phyloP scores from a whole-genome alignment of 139 green algal species.

The Chlamydomonas sp. region DNA sequence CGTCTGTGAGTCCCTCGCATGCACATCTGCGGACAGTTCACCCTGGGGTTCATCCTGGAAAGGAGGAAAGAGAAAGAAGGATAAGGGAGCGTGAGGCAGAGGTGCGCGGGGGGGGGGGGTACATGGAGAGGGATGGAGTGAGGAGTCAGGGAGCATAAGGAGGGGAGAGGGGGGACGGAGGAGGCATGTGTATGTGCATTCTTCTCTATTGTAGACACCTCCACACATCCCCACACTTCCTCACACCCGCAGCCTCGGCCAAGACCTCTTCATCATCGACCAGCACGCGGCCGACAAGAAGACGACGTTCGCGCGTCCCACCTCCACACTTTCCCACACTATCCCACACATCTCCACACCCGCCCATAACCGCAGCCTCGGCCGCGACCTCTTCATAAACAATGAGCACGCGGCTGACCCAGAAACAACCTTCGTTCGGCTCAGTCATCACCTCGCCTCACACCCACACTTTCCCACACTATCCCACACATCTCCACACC shows the following conservation, averaged over 20 bases:
- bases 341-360: too few species aligned
- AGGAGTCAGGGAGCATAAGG: too few species aligned
- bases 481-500: too few species aligned
- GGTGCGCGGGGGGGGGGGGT: too few species aligned
- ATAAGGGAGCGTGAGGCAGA: not conserved
- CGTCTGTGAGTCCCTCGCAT: slow-evolving; percentile 64
- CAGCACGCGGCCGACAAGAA: slow-evolving; percentile 95
- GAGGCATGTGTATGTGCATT: too few species aligned
- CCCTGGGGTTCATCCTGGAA: slow-evolving; percentile 95
- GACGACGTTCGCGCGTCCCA: slow-evolving; percentile 92
- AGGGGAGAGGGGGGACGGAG: too few species aligned
- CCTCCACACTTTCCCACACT: too few species aligned
- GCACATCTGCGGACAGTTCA: slow-evolving; percentile 79
- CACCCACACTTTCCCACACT: too few species aligned
- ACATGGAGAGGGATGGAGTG: too few species aligned
- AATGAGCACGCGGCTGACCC: slow-evolving; percentile 94
- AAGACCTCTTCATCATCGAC: slow-evolving; percentile 95
- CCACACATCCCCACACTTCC: not conserved
- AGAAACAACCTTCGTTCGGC: slow-evolving; percentile 90
- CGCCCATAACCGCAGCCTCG: too few species aligned
- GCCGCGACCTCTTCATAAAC: slow-evolving; percentile 88
- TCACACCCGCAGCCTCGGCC: slow-evolving; percentile 31
- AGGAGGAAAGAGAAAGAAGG: not conserved
- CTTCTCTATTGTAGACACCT: not conserved
- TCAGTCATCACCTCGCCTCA: too few species aligned